These are phyloP conservation scores for Citeromyces matritensis DNA, from an alignment of 805 yeast genomes.

Conservation along the genomic window DNA sequence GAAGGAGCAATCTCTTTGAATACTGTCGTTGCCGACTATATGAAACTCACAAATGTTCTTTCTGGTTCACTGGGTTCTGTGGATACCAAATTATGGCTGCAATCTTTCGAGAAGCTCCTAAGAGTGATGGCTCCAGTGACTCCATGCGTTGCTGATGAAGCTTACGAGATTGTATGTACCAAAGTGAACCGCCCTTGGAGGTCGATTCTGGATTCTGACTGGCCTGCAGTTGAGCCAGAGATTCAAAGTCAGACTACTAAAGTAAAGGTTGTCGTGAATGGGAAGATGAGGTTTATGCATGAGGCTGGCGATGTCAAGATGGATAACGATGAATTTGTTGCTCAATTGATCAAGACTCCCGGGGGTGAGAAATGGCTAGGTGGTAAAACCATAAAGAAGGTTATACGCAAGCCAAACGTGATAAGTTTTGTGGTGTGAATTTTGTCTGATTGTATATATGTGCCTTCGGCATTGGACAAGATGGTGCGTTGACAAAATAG, in stretches of 20 bases:
- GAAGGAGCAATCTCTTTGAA: slow-evolving; percentile 50
- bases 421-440: slow-evolving; percentile 22
- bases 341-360: slow-evolving; percentile 15
- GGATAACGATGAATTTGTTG: slow-evolving; percentile 19
- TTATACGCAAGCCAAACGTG: slow-evolving; percentile 37
- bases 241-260: slow-evolving; percentile 21
- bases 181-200: slow-evolving; percentile 17
- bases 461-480: too few species aligned
- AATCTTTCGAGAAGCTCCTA: slow-evolving; percentile 36
- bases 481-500: neutral
- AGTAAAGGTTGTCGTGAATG: slow-evolving; percentile 59
- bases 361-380: slow-evolving; percentile 25
- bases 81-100: slow-evolving; percentile 23
- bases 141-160: slow-evolving; percentile 74
- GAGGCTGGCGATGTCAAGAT: slow-evolving; percentile 17
- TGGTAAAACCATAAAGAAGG: slow-evolving; percentile 27
- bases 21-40: slow-evolving; percentile 78
- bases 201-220: slow-evolving; percentile 40
- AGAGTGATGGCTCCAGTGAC: slow-evolving; percentile 65
- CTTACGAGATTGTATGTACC: slow-evolving; percentile 38
- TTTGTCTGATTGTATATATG: too few species aligned
- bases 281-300: slow-evolving; percentile 41
- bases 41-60: slow-evolving; percentile 60
- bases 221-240: slow-evolving; percentile 40
- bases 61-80: slow-evolving; percentile 21